Evolutionary conservation across 2,329 filamentous ascomycete genomes (phyloP), one percentile per base, ranked within the genome.

Genomic region (Emmonsiellopsis sp.): DNA sequence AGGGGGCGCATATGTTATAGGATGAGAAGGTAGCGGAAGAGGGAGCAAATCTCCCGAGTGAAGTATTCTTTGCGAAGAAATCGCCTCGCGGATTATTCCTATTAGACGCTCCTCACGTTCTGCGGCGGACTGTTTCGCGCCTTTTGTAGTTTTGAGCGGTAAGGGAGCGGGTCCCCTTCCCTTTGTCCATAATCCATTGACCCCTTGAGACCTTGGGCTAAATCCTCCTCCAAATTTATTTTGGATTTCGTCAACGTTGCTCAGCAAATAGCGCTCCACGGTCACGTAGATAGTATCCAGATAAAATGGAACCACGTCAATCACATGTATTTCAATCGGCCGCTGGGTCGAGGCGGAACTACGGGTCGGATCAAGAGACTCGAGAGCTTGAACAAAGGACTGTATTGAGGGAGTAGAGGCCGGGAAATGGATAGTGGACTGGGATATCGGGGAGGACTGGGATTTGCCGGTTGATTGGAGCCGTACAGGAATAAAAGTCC

Each of bases 251-350:
- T 95, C 88, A 44, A 95, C 74, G 63, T 87, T 84, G 59, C 84
- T 83, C 41, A 93, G 80, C 6, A 92, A 79, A 54, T 93, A 85
- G 48, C 83, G 86, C 65, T 96, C 90, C 6, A 96, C 77, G 49
- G 82, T 89, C 54, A 97, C 88, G 66, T 89, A 95, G 13, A 97
- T 80, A 0, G 87, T 89, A 56, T 96, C 89, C 30, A 97, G 74
- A 1, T 84, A 79, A 30, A 97, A 71, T 1, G 92, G 87, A 7
- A 85, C 79, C 7, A 93, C 87, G 65, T 95, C 87, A 54, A 94
- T 76, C 30, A 94, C 79, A 54, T 89, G 78, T 57, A 97, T 86
- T 69, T 96, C 91, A 59, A 96, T 86, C 7, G 87, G 83, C 58
- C 83, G 82, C 61, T 89, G 84, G 61, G 84, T 83, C 62, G 86